Evolutionary conservation across 73 alveolate genomes (phyloP), one percentile per base, ranked within the genome.

Genomic region (Urostyla sp.): DNA sequence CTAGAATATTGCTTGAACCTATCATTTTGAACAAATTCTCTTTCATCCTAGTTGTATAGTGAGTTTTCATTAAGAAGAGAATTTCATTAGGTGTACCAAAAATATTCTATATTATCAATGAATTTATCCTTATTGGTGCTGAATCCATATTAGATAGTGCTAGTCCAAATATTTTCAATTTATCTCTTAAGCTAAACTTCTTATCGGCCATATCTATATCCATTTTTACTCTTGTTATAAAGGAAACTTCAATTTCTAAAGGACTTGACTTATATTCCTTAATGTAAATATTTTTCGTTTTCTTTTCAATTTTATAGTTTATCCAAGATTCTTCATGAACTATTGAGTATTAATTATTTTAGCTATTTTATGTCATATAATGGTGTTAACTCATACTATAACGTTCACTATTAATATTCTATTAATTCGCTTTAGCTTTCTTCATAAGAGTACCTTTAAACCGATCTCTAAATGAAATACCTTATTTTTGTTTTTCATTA

Each of bases 1-100:
- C 99, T 26, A 97, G 85, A 20, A 94, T 91, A 66, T 90, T 93
- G 58, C 92, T 88, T 58, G 98, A 93, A 5, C 99, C 99, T 37
- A 97, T 72, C 23, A 97, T 36, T 2, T 81, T 59, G 44, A 87
- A 85, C 37, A 94, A 55, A 69, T 94, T 92, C 43, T 58, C 66
- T 55, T 67, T 55, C 5, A 86, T 40, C 54, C 91, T 54, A 32
- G 72, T 69, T 27, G 57, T 54, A 51, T 94, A 94, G 66, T 87
- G 90, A 18, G 60, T 53, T 0, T 48, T 49, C 26, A 94, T 54
- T 26, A 58, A 57, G n/a, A 36, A 34, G 20, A 44, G 60, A 7
- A 94, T 75, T 8, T 84, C 94, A 32, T 57, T 46, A 8, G 83
- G 74, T 0, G 95, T 57, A 18, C 91, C 97, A 84, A 67, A 86